Base-by-base conservation (phyloP, 345 rosid species). In the Microthlaspi erraticum region DNA sequence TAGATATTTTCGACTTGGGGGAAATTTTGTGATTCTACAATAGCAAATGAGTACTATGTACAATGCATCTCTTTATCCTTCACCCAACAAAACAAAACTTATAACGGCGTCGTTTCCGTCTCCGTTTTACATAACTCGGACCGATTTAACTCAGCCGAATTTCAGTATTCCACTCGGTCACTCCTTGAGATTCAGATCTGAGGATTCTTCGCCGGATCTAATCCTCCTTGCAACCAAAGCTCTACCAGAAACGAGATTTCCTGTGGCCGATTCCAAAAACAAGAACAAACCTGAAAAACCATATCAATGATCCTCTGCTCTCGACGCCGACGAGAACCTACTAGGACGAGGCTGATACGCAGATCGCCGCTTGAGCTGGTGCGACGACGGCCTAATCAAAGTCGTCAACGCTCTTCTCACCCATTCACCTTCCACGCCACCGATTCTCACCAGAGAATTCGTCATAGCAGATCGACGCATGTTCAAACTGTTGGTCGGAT, bases 381-480 rank as follows among this genome's bases (percentile, higher is more conserved):
- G 98, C 3, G 97, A 90, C 0, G 96, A 93, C 0, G 98, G 98
- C 0, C 97, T 74, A 23, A 93, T 93, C 85, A 93, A 71, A 7
- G 94, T 93, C 5, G 97, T 82, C 65, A 93, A 75, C 14, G 97
- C 90, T 81, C 98, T 84, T 54, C 78, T 86, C 67, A 93, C 86
- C 87, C 87, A 87, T 58, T 93, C 98, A 6, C 98, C 98, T 76
- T 93, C 98, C 0, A 92, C 98, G 6, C 95, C 90, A n/a, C 98
- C 97, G 4, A 92, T 92, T 38, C 98, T 82, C 56, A 92, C 98
- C 4, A 92, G 70, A 11, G 96, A 90, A 68, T 93, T 90, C 65
- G 82, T 85, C 98, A 93, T 93, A 36, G 98, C 97, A 5, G 97
- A 93, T 59, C 97, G 63, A 60, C 87, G 82, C 93, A 87, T 87